These are phyloP conservation scores for Dicorynia guianensis DNA, from an alignment of 306 rosid genomes.

Conservation along the genomic window DNA sequence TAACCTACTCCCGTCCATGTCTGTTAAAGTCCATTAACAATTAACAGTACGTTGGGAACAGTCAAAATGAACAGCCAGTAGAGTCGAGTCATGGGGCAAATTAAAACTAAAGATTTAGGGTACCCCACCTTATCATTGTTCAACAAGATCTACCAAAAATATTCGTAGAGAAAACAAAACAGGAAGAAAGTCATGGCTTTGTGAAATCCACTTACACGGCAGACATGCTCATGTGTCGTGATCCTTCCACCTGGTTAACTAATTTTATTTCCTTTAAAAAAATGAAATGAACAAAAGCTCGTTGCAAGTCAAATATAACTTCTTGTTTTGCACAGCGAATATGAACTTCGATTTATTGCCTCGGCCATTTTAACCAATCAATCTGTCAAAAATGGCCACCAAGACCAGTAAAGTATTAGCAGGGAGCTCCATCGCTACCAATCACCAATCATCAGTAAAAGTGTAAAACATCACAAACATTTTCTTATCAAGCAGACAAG, in stretches of 20 bases:
- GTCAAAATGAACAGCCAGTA: not conserved
- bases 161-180: not conserved
- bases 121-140: constrained; percentile 16
- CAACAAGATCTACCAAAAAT: not conserved
- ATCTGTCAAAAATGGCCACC: not conserved
- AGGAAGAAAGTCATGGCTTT: too few relatives aligned
- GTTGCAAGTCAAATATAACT: not conserved
- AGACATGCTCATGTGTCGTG: not conserved
- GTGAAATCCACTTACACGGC: too few relatives aligned
- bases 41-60: constrained; percentile 1
- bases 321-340: not conserved
- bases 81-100: constrained; percentile 26
- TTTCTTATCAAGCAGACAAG: too few relatives aligned
- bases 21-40: constrained; percentile 43
- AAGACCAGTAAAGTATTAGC: not conserved
- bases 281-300: not conserved
- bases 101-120: constrained; percentile 34
- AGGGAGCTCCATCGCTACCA: not conserved
- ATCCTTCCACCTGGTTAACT: not conserved
- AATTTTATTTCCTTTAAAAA: too few relatives aligned
- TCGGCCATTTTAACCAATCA: not conserved
- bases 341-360: not conserved
- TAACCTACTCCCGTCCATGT: constrained; percentile 57
- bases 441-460: too few relatives aligned
- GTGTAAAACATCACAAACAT: too few relatives aligned